These are phyloP conservation scores for Xylogone sp. DNA, from an alignment of 2,329 filamentous ascomycete genomes.

Conservation along the genomic window DNA sequence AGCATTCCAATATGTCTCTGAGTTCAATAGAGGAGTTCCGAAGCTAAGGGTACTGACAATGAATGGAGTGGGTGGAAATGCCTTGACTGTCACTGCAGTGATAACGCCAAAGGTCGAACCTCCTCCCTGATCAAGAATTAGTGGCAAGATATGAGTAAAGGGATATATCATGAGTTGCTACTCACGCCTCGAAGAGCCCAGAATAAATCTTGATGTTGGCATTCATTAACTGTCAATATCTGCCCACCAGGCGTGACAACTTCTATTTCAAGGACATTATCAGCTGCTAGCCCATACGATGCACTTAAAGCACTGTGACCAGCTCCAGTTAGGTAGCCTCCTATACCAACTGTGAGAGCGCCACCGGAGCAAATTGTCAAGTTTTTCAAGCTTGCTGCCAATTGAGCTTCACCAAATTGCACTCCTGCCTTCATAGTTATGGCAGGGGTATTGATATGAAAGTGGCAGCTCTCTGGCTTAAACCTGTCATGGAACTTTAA, in stretches of 20 bases:
- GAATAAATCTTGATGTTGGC: constrained; percentile 54
- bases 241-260: constrained; percentile 50
- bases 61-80: constrained; percentile 36
- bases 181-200: constrained; percentile 59
- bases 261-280: constrained; percentile 57
- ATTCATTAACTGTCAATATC: constrained; percentile 46
- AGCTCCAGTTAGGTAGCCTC: constrained; percentile 58
- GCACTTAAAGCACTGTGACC: constrained; percentile 54
- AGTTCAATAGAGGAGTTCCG: constrained; percentile 21
- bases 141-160: not conserved
- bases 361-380: constrained; percentile 52
- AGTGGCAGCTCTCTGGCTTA: constrained; percentile 36
- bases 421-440: constrained; percentile 51
- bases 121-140: constrained; percentile 40
- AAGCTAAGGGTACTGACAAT: constrained; percentile 27
- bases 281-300: constrained; percentile 55
- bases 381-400: constrained; percentile 38
- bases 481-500: constrained; percentile 37
- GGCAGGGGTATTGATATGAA: constrained; percentile 41
- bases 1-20: constrained; percentile 40
- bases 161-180: constrained; percentile 5
- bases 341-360: constrained; percentile 52
- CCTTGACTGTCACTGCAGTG: constrained; percentile 51
- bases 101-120: constrained; percentile 60
- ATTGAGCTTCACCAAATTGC: constrained; percentile 46